Base-by-base conservation (phyloP, 1,139 yeast species). In the Geotrichum armillariae region DNA sequence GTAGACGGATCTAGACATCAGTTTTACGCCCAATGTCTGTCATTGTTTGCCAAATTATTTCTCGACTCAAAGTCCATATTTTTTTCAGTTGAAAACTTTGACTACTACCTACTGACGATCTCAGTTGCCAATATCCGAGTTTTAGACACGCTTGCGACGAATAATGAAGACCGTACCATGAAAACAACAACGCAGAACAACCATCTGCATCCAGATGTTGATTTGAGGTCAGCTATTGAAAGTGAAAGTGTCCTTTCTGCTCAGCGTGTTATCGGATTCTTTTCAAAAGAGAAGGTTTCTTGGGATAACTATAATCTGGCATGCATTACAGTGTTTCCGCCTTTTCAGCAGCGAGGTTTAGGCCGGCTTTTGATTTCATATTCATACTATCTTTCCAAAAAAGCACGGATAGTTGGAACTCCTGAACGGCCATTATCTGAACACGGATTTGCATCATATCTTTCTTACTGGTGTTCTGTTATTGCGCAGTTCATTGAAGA, bases 391-490 rank as follows among this genome's bases (percentile, higher is more conserved):
- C 65, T 89, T 18, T 87, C 96, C 0, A 55, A 73, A 45, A 77
- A 59, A 64, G 86, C 69, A 68, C 81, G 65, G 62, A 69, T 72
- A 44, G 66, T 74, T 27, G 90, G 96, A 52, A 95, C 97, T 0
- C 99, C 99, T 0, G 99, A 93, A 65, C 78, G 83, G 57, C 99
- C 99, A 0, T 71, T 93, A 17, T 86, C 96, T 4, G 84, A 85
- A 0, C 86, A 80, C 65, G 99, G 99, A 0, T 75, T 77, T 47
- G 71, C 80, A 4, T 79, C 91, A 4, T 93, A 90, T 61, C 61
- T 85, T 31, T 71, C 77, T n/a, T 91, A 78, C 66, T 93, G 99
- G 99, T 74, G 87, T 12, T 73, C 75, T 42, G 63, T 71, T 2
- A 58, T 85, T 1, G 72, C 77, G 0, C 62, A 73, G 49, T 73